Evolutionary conservation across 2,329 filamentous ascomycete genomes (phyloP).

Genomic region (Anisogramma anomala): DNA sequence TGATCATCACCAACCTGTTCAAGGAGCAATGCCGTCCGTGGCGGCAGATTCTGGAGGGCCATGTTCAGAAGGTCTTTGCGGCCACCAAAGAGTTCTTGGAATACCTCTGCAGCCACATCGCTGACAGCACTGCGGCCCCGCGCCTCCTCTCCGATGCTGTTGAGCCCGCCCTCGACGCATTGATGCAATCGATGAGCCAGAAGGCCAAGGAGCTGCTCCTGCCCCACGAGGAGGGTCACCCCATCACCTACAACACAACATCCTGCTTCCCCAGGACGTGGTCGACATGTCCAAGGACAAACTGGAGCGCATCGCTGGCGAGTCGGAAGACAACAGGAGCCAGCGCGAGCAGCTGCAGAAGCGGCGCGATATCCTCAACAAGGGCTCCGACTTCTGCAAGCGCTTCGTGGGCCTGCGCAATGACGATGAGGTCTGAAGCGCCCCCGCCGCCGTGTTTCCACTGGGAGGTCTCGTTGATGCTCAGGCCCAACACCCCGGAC

Average conservation of each 20-base stretch:
- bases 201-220: conserved; percentile 31
- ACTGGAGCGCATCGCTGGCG: conserved; percentile 29
- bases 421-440: neutral
- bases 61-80: neutral
- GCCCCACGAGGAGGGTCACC: conserved; percentile 28
- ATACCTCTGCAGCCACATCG: neutral
- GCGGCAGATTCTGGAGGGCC: neutral
- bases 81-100: neutral
- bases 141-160: conserved; percentile 1
- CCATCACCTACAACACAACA: conserved; percentile 41
- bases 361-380: conserved; percentile 27
- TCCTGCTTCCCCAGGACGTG: conserved; percentile 30
- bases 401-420: conserved; percentile 18
- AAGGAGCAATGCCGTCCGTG: conserved; percentile 8
- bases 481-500: no score
- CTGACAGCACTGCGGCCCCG: neutral
- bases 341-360: conserved; percentile 26
- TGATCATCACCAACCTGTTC: conserved; percentile 7
- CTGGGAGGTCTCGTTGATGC: no score
- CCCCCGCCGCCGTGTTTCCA: no score
- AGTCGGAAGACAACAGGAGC: conserved; percentile 27
- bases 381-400: conserved; percentile 27
- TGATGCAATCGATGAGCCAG: conserved; percentile 17
- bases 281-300: conserved; percentile 25
- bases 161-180: conserved; percentile 18